A percentile compares a stretch with the other conserved stretches of the same genome.
phyloP scores from a whole-genome alignment of 208 protist species.

The Leptomonas pyrrhocoris region DNA sequence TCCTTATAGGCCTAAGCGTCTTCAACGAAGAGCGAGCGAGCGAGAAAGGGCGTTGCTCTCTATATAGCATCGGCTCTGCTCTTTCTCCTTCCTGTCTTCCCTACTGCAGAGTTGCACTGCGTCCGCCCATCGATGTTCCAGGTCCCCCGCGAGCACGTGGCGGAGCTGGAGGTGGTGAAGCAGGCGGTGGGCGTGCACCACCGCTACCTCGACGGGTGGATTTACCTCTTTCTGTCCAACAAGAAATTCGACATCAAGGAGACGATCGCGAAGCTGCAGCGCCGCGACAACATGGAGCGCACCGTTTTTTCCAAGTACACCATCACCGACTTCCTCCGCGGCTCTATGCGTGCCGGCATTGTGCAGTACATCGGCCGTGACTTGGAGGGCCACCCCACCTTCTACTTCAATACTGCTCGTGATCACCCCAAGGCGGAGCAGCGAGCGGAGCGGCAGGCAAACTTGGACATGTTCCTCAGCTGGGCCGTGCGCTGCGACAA shows the following conservation, averaged over 20 bases:
- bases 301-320: constrained; percentile 55
- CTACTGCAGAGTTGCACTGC: too few relatives aligned
- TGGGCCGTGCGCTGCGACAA: constrained; percentile 55
- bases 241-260: constrained; percentile 79
- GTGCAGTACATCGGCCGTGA: constrained; percentile 78
- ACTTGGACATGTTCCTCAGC: constrained; percentile 82
- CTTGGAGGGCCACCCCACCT: constrained; percentile 46
- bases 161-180: constrained; percentile 69
- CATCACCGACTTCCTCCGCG: constrained; percentile 52
- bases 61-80: too few relatives aligned
- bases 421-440: constrained; percentile 52
- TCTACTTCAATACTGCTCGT: constrained; percentile 68
- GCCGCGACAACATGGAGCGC: constrained; percentile 65
- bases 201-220: constrained; percentile 68
- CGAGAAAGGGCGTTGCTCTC: neutral
- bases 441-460: constrained; percentile 58
- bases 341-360: constrained; percentile 69
- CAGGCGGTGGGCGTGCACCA: constrained; percentile 47
- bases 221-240: constrained; percentile 79
- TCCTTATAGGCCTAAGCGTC: too few relatives aligned
- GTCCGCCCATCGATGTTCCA: constrained; percentile 26
- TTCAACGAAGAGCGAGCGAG: too few relatives aligned
- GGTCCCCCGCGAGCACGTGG: constrained; percentile 43
- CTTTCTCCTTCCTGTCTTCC: too few relatives aligned
- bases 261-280: constrained; percentile 70